Evolutionary conservation across 1,284 basidiomycete genomes (phyloP), one percentile per base, ranked within the genome.

Genomic region (Cutaneotrichosporon arboriforme): DNA sequence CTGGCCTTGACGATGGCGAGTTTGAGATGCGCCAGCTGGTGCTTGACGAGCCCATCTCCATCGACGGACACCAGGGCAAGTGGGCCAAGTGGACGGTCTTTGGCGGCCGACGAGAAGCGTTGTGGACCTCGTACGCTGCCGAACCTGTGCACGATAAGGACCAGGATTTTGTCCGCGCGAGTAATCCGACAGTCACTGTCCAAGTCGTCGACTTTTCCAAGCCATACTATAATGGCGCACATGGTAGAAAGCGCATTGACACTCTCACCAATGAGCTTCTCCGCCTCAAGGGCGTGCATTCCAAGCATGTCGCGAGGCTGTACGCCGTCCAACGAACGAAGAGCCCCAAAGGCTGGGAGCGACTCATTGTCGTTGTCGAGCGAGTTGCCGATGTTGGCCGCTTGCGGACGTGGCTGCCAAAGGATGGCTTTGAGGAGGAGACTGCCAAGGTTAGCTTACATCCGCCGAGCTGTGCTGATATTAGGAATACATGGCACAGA

Each of bases 141-240:
- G 70, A 76, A 51, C 72, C 70, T 0, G 53, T 48, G 8, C 23
- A 42, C 8, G 49, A 46, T 17, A 81, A 83, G 62, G 76, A 78
- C 9, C 82, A 81, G 59, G 61, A 65, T 10, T 66, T 77, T 17
- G 75, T 77, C 13, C 83, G 82, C 63, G 76, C 72, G 80, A 50
- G 58, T 12, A 56, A 62, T 9, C 70, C 70, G 1, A 61, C 57
- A 1, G 49, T 70, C n/a, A 54, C 60, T 7, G 66, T 75, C 2
- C 65, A 70, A 21, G 63, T 76, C 36, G 57, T 76, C 58, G 75
- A 76, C 50, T 76, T 76, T 45, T 61, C 68, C 1, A 57, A 55
- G 2, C 54, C 62, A 4, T 73, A 71, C 55, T 77, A 77, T 48
- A 61, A 59, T 1, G 62, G 69, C 0, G 23, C 59, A 0, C 68